Base-by-base conservation (phyloP, 495 filamentous ascomycete genomes). In the Friedmanniomyces simplex region DNA sequence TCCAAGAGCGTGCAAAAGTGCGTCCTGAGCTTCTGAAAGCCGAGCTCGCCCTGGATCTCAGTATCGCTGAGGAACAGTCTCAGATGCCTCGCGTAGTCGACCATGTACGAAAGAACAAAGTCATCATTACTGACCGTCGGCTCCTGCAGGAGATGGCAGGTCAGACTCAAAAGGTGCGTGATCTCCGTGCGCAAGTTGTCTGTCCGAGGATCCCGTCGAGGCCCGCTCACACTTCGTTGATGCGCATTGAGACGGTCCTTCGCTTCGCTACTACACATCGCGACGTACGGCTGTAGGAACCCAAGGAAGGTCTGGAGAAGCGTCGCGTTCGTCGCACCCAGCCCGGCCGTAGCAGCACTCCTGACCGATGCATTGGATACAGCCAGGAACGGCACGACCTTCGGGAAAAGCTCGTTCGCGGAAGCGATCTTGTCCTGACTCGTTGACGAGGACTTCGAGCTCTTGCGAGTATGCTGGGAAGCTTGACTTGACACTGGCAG, bases 1-100 rank as follows among this genome's bases (percentile, higher is more conserved):
- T 96, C 91, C 71, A 96, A 82, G 43, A 98, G 74, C 0, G 91
- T 89, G 69, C 93, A 98, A 67, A 91, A 98, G 62, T 96, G 91
- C 30, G 87, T 85, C 25, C 93, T 81, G 43, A 98, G 73, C 61
- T 87, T 88, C 63, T 96, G 94, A 67, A 91, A 96, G 61, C 91
- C 90, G 86, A 89, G 96, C 68, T 97, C 89, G 68, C 87, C 91
- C 67, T 98, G 93, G 8, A 97, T 84, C 57, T 96, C 91, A 13
- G 85, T 79, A 68, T 97, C 93, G 72, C 88, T 95, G 8, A 98
- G 74, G 66, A 96, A 97, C 0, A 96, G 81, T 50, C 94, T 91
- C 52, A 97, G 74, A 63, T 96, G 89, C 63, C 89, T 95, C 5
- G 91, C 83, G 62, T 96, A 97, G 2, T 83, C 84, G 26, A 89